phyloP scores from a whole-genome alignment of 306 rosid genomes.

The Quercus berberidifolia region DNA sequence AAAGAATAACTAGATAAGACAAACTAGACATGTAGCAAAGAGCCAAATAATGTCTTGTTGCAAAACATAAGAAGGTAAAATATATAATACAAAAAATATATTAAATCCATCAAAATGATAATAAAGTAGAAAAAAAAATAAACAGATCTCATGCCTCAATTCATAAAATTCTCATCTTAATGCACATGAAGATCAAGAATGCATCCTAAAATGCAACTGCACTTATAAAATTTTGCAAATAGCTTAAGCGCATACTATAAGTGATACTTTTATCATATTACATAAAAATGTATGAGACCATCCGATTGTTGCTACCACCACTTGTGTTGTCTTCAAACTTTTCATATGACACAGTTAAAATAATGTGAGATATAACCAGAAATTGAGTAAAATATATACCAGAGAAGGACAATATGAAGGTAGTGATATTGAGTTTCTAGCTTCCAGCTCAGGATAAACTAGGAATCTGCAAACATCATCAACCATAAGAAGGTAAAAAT shows the following conservation, averaged over 20 bases:
- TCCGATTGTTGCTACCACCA: not conserved
- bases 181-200: not conserved
- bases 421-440: slow-evolving; percentile 71
- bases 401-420: slow-evolving; percentile 75
- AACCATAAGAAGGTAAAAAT: slow-evolving; percentile 15
- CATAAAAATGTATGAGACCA: slow-evolving; percentile 15
- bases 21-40: not conserved
- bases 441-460: slow-evolving; percentile 87
- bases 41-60: not conserved
- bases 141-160: not conserved
- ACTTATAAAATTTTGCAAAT: slow-evolving; percentile 5
- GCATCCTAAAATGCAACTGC: not conserved
- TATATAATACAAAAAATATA: not conserved
- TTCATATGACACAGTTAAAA: not conserved
- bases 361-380: slow-evolving; percentile 16
- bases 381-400: slow-evolving; percentile 34
- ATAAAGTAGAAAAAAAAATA: not conserved
- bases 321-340: not conserved
- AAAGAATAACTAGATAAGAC: slow-evolving; percentile 1
- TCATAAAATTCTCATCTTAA: not conserved
- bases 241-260: slow-evolving; percentile 15
- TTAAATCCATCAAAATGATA: not conserved
- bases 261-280: slow-evolving; percentile 1
- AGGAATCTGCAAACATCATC: slow-evolving; percentile 58
- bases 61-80: not conserved